Evolutionary conservation across 495 filamentous ascomycete genomes (phyloP), one percentile per base, ranked within the genome.

Genomic region (Penicillium egyptiacum): DNA sequence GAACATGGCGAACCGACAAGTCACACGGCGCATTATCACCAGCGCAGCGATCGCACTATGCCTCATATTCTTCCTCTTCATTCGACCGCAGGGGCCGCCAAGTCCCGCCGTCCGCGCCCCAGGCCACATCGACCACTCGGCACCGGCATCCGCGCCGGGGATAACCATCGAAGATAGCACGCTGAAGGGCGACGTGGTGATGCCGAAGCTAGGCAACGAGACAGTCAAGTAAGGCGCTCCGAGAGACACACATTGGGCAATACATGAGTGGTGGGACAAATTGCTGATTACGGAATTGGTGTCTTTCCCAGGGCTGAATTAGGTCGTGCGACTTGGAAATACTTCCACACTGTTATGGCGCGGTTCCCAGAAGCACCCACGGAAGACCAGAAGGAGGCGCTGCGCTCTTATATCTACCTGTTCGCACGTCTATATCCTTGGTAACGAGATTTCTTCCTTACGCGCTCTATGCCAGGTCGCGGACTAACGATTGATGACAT

Each of bases 301-400:
- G 7, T 17, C 44, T 43, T 44, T 33, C 55, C 17, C 63, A 93
- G 89, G 75, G 92, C 89, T 48, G 91, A 96, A 75, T 81, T 96
- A 17, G 92, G 92, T 56, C 87, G 90, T 62, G 86, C 91, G 25
- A 86, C 89, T 20, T 96, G 91, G 92, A 91, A 92, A 66, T 85
- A 96, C 61, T 84, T 98, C 65, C 94, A 98, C 73, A 98, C 95
- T 1, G 94, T 90, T 70, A 91, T 98, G 82, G 88, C 91, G 35
- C 86, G 92, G 53, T 98, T 93, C 74, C 95, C 94, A 40, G 89
- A 92, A 61, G 81, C 87, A 53, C 93, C 94, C 1, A 88, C 88
- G 0, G 69, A 81, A 50, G 91, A 96, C 60, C 92, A 98, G 66
- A 87, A 88, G 55, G 81, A 88, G 40, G 90, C 95, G 3, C 79